Evolutionary conservation across 768 basidiomycete species (phyloP), one percentile per base, ranked within the genome.

Genomic region (Serpula lacrymans): DNA sequence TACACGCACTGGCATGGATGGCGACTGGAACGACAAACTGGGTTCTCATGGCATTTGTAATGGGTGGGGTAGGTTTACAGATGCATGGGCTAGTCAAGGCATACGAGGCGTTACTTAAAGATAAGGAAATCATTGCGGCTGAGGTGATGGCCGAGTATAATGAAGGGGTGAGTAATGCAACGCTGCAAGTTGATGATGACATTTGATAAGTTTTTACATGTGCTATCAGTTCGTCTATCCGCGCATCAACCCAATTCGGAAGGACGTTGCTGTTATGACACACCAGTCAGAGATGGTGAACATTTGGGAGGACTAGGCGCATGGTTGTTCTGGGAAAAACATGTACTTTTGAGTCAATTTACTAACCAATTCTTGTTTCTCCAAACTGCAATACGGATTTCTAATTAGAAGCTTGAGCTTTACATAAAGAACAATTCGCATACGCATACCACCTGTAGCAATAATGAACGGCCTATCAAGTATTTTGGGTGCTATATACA

Each of bases 61-160:
- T 91, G 87, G 71, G 71, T 2, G 50, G 74, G 13, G 72, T 85
- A 14, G 72, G 84, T 2, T 62, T 74, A 29, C 85, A 88, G 71
- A 88, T 84, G 52, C 48, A 69, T 48, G 28, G 45, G 3, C 8
- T 53, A 21, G 26, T 41, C 13, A 23, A 50, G 25, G 46, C 76
- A 33, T 92, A 84, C 60, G 74, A 75, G 25, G 67, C 70, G 2
- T 56, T 89, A 43, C 35, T 91, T 13, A 90, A 87, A 55, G 89
- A 92, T 65, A 78, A 72, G 49, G 77, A 73, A 28, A 77, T 88
- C 34, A 74, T 92, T 42, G 75, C 84, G 8, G 75, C 83, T 3
- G 89, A 91, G 55, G 85, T 90, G 13, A 72, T 92, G 74, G 76
- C 80, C 52, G 89, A 92, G 60, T 92, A 92, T 52, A 85, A 92